phyloP scores from a whole-genome alignment of 1,284 basidiomycete species.

The Cutaneotrichosporon sp. region DNA sequence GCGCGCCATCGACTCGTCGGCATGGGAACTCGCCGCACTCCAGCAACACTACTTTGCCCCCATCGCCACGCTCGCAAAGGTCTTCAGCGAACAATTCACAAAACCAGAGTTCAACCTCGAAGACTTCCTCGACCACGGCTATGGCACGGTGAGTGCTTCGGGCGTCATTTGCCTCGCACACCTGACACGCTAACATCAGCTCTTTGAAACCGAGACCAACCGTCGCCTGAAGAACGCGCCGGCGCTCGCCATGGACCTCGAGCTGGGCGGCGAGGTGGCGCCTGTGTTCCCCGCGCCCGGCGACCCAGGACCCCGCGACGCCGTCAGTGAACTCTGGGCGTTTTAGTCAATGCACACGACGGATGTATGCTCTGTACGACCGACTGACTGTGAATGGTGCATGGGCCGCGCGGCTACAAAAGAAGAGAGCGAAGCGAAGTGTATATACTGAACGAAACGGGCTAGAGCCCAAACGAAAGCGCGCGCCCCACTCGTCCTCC shows the following conservation, averaged over 20 bases:
- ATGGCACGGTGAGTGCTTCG: constrained; percentile 73
- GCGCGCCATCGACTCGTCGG: constrained; percentile 72
- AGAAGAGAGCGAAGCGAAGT: constrained; percentile 13
- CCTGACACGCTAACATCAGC: constrained; percentile 49
- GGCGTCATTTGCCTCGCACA: constrained; percentile 32
- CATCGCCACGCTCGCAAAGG: constrained; percentile 74
- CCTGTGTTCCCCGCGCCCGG: constrained; percentile 7
- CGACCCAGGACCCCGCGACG: constrained; percentile 4
- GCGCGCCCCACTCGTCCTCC: constrained; percentile 1
- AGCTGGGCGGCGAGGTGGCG: constrained; percentile 15
- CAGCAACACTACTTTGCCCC: constrained; percentile 76
- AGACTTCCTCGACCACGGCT: constrained; percentile 95
- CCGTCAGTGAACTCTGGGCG: constrained; percentile 12
- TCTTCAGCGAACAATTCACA: constrained; percentile 88
- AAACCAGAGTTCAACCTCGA: constrained; percentile 86
- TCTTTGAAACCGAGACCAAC: constrained; percentile 80
- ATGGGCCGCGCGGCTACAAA: constrained; percentile 4
- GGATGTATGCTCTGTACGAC: no score
- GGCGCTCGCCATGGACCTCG: constrained; percentile 50
- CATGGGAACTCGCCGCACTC: constrained; percentile 87
- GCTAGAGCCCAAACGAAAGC: background rate
- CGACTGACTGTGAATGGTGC: constrained; percentile 4
- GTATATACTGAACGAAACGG: background rate
- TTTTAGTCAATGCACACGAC: background rate
- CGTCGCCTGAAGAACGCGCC: constrained; percentile 77